A percentile compares a stretch with the other conserved stretches of the same genome.
Evolutionary conservation across 2,329 filamentous ascomycete genomes (phyloP).

Genomic region (Fusarium pseudoanthophilum): DNA sequence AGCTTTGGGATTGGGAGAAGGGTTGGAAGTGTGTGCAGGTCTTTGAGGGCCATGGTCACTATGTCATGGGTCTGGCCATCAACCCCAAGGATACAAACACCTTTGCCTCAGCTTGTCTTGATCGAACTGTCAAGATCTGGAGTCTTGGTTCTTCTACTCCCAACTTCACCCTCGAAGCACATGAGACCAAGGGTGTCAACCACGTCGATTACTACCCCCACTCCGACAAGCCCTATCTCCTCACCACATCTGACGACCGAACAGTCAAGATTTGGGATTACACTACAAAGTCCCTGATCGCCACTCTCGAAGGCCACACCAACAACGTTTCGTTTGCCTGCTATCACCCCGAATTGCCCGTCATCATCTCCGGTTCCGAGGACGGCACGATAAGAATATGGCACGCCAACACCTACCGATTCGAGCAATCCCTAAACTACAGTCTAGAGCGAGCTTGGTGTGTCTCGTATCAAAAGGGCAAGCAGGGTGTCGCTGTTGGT

Average conservation of each 20-base stretch:
- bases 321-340: constrained; percentile 98
- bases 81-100: constrained; percentile 98
- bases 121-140: constrained; percentile 98
- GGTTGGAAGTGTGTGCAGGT: constrained; percentile 97
- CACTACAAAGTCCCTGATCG: constrained; percentile 96
- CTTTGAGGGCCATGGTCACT: constrained; percentile 96
- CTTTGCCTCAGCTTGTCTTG: constrained; percentile 92
- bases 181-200: constrained; percentile 97
- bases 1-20: constrained; percentile 99
- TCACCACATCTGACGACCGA: constrained; percentile 95
- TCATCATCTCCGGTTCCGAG: constrained; percentile 98
- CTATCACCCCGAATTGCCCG: constrained; percentile 95
- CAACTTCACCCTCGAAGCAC: constrained; percentile 96
- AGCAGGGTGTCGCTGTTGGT: constrained; percentile 93
- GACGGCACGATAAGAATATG: constrained; percentile 98
- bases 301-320: constrained; percentile 94
- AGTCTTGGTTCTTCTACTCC: constrained; percentile 91
- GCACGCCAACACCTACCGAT: constrained; percentile 96
- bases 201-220: constrained; percentile 91
- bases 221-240: constrained; percentile 83
- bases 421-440: constrained; percentile 96
- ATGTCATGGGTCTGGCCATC: constrained; percentile 95
- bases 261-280: constrained; percentile 99
- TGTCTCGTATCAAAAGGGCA: constrained; percentile 93
- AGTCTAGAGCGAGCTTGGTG: constrained; percentile 97